These are phyloP conservation scores for Mangifera indica DNA, from an alignment of 345 rosid genomes.

Conservation along the genomic window DNA sequence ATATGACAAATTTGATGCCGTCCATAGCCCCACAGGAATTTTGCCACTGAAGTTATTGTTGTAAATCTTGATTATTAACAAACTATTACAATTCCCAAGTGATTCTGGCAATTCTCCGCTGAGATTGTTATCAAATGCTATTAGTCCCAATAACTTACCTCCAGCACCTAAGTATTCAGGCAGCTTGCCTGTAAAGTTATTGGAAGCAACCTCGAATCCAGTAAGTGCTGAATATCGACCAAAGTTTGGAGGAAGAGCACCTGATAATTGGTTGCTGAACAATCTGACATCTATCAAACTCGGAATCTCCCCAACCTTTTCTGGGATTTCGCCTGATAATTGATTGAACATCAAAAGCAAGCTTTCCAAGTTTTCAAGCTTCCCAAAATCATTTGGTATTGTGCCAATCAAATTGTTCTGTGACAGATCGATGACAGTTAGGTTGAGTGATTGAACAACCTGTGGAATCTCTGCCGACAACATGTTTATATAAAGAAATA, in stretches of 20 bases:
- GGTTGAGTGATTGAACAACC: no score
- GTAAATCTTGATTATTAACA: not conserved
- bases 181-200: constrained; percentile 42
- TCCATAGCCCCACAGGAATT: constrained; percentile 56
- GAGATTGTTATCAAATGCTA: constrained; percentile 42
- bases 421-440: no score
- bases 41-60: constrained; percentile 43
- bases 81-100: constrained; percentile 47
- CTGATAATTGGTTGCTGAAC: constrained; percentile 50
- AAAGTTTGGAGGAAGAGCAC: constrained; percentile 48
- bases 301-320: constrained; percentile 43
- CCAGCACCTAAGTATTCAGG: constrained; percentile 48
- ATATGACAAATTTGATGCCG: no score
- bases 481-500: no score
- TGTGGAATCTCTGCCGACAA: no score
- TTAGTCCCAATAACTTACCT: constrained; percentile 40
- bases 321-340: constrained; percentile 58
- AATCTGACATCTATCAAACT: constrained; percentile 33
- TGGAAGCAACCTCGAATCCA: constrained; percentile 34
- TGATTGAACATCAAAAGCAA: constrained; percentile 41
- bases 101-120: constrained; percentile 54
- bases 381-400: no score
- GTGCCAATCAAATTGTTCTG: no score
- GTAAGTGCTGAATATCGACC: constrained; percentile 47
- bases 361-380: constrained; percentile 18